These are phyloP conservation scores for Cladobotryum mycophilum DNA, from an alignment of 2,329 filamentous ascomycete genomes.

Conservation along the genomic window DNA sequence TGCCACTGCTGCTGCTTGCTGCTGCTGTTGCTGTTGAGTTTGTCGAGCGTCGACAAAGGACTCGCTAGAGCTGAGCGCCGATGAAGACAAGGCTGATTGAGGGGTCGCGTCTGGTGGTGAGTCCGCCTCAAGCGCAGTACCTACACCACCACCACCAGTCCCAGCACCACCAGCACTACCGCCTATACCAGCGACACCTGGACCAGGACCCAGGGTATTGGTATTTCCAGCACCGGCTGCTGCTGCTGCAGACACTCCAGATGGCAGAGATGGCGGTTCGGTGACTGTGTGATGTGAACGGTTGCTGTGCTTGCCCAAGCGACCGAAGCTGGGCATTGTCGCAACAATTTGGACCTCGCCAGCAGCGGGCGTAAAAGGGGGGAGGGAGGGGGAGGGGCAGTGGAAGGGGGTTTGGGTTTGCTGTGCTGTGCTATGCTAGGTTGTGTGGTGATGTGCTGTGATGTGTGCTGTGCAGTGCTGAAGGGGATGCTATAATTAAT, in stretches of 20 bases:
- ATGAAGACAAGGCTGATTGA: slow-evolving; percentile 42
- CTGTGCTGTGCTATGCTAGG: too few species aligned
- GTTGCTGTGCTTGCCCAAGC: slow-evolving; percentile 50
- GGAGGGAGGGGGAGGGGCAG: neutral
- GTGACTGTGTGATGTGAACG: slow-evolving; percentile 51
- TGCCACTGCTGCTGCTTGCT: slow-evolving; percentile 21
- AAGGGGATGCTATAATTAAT: slow-evolving; percentile 1
- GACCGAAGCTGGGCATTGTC: slow-evolving; percentile 37
- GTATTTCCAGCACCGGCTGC: slow-evolving; percentile 15
- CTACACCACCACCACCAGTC: neutral
- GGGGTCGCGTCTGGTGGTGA: slow-evolving; percentile 28
- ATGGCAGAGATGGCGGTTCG: slow-evolving; percentile 33
- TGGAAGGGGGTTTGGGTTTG: neutral
- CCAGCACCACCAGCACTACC: neutral
- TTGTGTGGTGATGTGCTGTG: too few species aligned
- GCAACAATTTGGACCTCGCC: neutral
- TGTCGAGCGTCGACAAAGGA: slow-evolving; percentile 32
- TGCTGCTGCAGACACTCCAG: slow-evolving; percentile 24
- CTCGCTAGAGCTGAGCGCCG: slow-evolving; percentile 40
- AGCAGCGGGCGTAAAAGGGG: neutral
- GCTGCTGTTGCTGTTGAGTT: slow-evolving; percentile 11
- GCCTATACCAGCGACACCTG: neutral
- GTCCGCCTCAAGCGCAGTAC: slow-evolving; percentile 19
- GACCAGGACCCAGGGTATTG: neutral
- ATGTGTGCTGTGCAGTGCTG: too few species aligned